Conservation (phyloP, 768 basidiomycete genomes). For the Lactifluus subvellereus region DNA sequence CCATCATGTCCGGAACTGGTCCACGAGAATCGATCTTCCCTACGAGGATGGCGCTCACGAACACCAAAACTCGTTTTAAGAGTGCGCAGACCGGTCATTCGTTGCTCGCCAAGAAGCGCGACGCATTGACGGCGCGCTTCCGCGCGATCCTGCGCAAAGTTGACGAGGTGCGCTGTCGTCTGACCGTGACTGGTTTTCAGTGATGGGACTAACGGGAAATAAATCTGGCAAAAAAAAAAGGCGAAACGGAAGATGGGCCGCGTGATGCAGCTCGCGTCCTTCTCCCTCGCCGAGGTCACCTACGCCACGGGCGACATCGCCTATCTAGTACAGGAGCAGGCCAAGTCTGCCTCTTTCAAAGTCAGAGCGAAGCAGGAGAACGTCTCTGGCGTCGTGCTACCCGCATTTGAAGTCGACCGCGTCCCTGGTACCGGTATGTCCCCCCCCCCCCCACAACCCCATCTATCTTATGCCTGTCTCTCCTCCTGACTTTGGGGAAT, state of each 20-base stretch:
- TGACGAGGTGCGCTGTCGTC: constrained; percentile 64
- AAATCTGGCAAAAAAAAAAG: constrained; percentile 36
- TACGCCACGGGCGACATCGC: constrained; percentile 97
- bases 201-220: too few species aligned
- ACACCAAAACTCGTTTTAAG: constrained; percentile 85
- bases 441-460: background rate
- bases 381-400: constrained; percentile 92
- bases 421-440: constrained; percentile 71
- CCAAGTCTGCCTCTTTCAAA: constrained; percentile 83
- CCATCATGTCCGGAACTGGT: constrained; percentile 81
- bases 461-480: constrained; percentile 7
- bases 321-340: constrained; percentile 96
- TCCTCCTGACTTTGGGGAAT: background rate
- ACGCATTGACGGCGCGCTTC: constrained; percentile 93
- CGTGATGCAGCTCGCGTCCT: constrained; percentile 97
- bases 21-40: constrained; percentile 92
- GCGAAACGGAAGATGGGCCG: constrained; percentile 99
- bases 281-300: constrained; percentile 98
- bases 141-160: constrained; percentile 91
- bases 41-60: constrained; percentile 94
- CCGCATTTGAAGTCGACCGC: constrained; percentile 90
- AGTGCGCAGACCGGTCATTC: constrained; percentile 94
- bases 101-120: constrained; percentile 93
- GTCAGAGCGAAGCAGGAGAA: constrained; percentile 97
- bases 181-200: too few species aligned